Evolutionary conservation across 208 protist genomes (phyloP).

Genomic region (Porcisia hertigi): DNA sequence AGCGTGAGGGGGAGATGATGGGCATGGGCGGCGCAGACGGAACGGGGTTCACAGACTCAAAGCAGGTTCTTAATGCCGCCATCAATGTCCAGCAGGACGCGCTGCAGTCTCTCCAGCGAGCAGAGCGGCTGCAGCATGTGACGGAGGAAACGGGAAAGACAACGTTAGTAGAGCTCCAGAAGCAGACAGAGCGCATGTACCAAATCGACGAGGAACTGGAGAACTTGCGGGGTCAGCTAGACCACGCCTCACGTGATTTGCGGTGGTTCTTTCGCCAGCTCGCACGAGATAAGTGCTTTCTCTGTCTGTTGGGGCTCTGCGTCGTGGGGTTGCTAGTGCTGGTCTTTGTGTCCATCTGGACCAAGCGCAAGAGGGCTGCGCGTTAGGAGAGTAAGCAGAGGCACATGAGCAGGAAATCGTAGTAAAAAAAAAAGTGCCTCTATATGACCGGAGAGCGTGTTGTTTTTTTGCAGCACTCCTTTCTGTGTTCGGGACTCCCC

Average conservation of each 20-base stretch:
- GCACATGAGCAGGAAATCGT: not conserved
- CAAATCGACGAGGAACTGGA: conserved; percentile 82
- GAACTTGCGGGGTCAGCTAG: conserved; percentile 69
- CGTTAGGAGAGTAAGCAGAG: not conserved
- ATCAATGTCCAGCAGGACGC: conserved; percentile 80
- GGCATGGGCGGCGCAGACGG: conserved; percentile 60
- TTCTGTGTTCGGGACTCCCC: too few species aligned
- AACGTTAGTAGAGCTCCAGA: conserved; percentile 57
- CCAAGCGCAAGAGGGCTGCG: conserved; percentile 41
- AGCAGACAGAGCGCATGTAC: conserved; percentile 81
- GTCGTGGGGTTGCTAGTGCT: conserved; percentile 63
- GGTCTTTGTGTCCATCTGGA: conserved; percentile 81
- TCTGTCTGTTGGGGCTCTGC: conserved; percentile 68
- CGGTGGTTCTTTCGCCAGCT: conserved; percentile 80
- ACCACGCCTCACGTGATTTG: conserved; percentile 71
- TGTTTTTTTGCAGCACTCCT: too few species aligned
- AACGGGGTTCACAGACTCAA: conserved; percentile 63
- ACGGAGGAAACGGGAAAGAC: conserved; percentile 77
- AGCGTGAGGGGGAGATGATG: conserved; percentile 70
- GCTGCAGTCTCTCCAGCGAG: conserved; percentile 65
- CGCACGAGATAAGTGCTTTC: conserved; percentile 78
- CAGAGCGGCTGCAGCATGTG: conserved; percentile 66
- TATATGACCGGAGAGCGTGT: not conserved
- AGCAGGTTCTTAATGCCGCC: conserved; percentile 71
- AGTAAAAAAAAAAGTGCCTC: not conserved